Conservation (phyloP, 371 early-diverging fungal species). For the Phascolomyces articulosus region DNA sequence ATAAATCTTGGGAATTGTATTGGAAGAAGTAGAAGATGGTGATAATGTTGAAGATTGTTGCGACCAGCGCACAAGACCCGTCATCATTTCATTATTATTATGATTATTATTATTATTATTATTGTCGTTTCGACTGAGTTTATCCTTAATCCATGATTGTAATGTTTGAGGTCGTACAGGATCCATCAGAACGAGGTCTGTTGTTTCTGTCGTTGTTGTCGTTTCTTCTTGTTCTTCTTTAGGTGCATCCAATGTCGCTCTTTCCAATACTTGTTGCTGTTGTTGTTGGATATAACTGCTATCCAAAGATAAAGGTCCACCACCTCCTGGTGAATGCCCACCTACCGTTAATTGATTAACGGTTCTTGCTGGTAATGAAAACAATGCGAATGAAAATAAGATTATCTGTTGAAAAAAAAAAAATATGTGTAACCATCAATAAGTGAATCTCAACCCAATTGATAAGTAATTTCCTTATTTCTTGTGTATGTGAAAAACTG, state of each 20-base stretch:
- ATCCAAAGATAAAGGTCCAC: constrained; percentile 27
- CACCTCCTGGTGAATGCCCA: constrained; percentile 22
- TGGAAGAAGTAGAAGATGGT: not conserved
- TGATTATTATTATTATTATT: not conserved
- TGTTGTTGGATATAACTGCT: constrained; percentile 10
- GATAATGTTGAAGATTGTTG: too few species aligned
- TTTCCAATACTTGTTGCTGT: constrained; percentile 3
- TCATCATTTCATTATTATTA: constrained; percentile 4
- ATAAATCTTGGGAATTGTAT: constrained; percentile 27
- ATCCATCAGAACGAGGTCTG: constrained; percentile 40
- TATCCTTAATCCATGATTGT: constrained; percentile 43
- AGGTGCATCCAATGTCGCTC: constrained; percentile 8
- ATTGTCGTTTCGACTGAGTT: constrained; percentile 8
- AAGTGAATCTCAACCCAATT: too few species aligned
- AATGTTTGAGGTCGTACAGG: constrained; percentile 41
- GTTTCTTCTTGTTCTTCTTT: not conserved
- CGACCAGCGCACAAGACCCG: constrained; percentile 25
- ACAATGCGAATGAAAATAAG: constrained; percentile 64
- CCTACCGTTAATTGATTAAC: constrained; percentile 58
- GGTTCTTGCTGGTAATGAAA: constrained; percentile 55
- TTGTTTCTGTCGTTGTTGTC: constrained; percentile 15
- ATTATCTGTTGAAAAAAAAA: constrained; percentile 64
- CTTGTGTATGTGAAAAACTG: not conserved
- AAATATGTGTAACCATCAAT: not conserved
- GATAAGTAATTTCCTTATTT: not conserved